phyloP scores from a whole-genome alignment of 2,329 filamentous ascomycete species.

The Iodosphaeria phyllophila region DNA sequence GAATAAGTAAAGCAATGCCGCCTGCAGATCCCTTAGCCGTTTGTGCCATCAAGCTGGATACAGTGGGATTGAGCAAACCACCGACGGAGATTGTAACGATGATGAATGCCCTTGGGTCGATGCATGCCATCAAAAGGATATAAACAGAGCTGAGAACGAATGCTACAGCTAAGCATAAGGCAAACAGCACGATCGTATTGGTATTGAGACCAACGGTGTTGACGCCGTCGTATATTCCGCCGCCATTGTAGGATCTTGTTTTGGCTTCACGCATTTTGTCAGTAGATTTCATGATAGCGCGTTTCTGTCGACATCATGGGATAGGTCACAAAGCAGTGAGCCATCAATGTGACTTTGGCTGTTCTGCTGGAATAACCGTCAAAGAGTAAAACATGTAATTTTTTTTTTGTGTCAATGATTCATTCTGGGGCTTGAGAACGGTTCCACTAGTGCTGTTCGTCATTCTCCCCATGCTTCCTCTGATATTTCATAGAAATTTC shows the following conservation, averaged over 20 bases:
- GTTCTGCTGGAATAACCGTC: too few relatives aligned
- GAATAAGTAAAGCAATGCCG: slow-evolving; percentile 73
- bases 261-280: too few relatives aligned
- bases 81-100: too few relatives aligned
- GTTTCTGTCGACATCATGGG: too few relatives aligned
- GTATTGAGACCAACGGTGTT: slow-evolving; percentile 55
- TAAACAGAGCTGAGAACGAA: slow-evolving; percentile 62
- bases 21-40: slow-evolving; percentile 70
- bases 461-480: too few relatives aligned
- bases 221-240: slow-evolving; percentile 51
- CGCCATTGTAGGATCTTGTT: slow-evolving; percentile 45
- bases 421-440: too few relatives aligned
- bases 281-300: too few relatives aligned
- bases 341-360: slow-evolving; percentile 2
- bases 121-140: slow-evolving; percentile 52
- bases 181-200: slow-evolving; percentile 74
- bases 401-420: too few relatives aligned
- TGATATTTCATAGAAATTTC: too few relatives aligned
- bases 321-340: too few relatives aligned
- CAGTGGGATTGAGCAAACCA: slow-evolving; percentile 77
- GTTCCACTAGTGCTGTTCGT: too few relatives aligned
- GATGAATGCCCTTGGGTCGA: slow-evolving; percentile 78
- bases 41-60: slow-evolving; percentile 65
- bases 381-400: too few relatives aligned
- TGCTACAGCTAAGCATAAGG: slow-evolving; percentile 56